Conservation (phyloP, 2,329 filamentous ascomycete species). For the Claviceps pazoutovae region DNA sequence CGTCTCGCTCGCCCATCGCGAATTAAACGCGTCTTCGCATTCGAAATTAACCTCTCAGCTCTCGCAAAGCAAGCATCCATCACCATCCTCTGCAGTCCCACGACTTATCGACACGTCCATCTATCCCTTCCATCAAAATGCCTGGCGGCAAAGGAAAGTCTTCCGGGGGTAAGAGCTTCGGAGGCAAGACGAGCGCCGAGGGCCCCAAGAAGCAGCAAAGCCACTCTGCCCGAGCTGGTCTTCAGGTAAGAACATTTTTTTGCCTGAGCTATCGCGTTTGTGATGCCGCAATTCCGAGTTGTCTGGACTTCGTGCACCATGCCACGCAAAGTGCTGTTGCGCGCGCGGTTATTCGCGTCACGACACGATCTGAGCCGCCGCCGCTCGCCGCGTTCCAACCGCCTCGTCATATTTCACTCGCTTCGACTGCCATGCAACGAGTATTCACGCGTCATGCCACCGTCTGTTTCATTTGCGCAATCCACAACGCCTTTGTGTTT, state of each 20-base stretch:
- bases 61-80: not conserved
- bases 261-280: not conserved
- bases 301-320: not conserved
- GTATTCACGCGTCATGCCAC: not conserved
- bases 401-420: not conserved
- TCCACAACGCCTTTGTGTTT: not conserved
- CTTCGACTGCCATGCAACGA: not conserved
- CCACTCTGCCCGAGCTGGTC: constrained; percentile 86
- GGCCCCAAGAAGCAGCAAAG: constrained; percentile 79
- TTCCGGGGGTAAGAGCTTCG: constrained; percentile 74
- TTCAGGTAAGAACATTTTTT: constrained; percentile 54
- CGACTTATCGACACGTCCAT: constrained; percentile 1
- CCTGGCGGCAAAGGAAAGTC: constrained; percentile 91
- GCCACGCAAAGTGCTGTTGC: constrained; percentile 2
- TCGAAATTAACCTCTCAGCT: not conserved
- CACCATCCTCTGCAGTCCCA: not conserved
- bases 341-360: constrained; percentile 9
- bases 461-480: not conserved
- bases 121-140: constrained; percentile 24
- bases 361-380: not conserved
- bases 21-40: not conserved
- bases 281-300: constrained; percentile 2
- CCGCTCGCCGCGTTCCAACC: not conserved
- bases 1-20: constrained; percentile 1
- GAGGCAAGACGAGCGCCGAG: constrained; percentile 57